phyloP scores from a whole-genome alignment of 2,329 filamentous ascomycete genomes.

The Ceratocystis cacaofunesta region DNA sequence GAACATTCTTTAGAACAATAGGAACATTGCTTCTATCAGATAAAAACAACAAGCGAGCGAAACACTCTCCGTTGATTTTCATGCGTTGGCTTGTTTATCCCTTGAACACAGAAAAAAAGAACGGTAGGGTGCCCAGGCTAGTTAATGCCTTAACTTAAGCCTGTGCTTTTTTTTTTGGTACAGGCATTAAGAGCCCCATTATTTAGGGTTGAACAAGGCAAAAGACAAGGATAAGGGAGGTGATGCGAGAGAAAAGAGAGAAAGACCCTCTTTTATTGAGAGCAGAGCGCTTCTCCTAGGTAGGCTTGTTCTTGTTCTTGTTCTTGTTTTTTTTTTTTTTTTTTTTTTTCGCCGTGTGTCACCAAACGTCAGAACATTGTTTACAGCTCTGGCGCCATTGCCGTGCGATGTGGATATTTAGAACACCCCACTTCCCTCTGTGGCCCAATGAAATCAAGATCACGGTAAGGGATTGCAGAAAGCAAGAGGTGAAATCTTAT shows the following conservation, averaged over 20 bases:
- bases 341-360: not conserved
- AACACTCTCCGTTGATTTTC: not conserved
- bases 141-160: not conserved
- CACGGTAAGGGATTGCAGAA: too few species aligned
- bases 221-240: not conserved
- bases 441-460: too few species aligned
- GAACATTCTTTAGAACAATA: not conserved
- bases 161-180: not conserved
- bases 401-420: not conserved
- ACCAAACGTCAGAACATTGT: slow-evolving; percentile 3
- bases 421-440: too few species aligned
- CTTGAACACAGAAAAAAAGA: not conserved
- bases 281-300: too few species aligned
- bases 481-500: too few species aligned
- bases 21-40: not conserved
- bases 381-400: not conserved
- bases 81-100: not conserved
- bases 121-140: not conserved
- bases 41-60: not conserved
- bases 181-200: not conserved
- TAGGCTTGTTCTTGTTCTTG: not conserved
- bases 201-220: not conserved
- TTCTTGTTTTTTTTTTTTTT: not conserved
- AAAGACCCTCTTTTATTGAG: not conserved
- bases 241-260: not conserved